phyloP scores from a whole-genome alignment of 306 rosid species.

The Sophora flavescens region DNA sequence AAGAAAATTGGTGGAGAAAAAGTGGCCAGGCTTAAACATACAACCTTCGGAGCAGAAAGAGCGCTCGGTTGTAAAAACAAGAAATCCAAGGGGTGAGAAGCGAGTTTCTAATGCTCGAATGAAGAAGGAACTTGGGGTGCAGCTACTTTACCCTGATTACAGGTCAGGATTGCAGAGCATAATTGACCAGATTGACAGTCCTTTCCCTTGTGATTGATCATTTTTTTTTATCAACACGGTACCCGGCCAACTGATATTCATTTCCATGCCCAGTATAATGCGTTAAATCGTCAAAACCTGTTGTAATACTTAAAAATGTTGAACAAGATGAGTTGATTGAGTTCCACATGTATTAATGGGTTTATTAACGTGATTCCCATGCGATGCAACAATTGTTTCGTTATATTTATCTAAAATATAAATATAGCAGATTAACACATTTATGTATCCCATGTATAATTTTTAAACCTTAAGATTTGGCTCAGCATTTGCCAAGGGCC shows the following conservation, averaged over 20 bases:
- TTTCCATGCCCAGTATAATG: not conserved
- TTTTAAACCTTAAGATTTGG: slow-evolving; percentile 1
- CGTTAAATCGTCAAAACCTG: not conserved
- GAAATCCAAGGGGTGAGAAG: slow-evolving; percentile 60
- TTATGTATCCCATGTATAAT: not conserved
- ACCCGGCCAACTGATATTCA: not conserved
- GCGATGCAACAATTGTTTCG: not conserved
- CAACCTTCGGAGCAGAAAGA: slow-evolving; percentile 30
- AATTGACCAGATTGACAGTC: slow-evolving; percentile 67
- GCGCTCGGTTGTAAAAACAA: slow-evolving; percentile 17
- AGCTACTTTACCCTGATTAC: slow-evolving; percentile 75
- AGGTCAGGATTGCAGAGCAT: slow-evolving; percentile 72
- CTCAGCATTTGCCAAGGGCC: slow-evolving; percentile 15
- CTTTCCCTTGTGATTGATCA: slow-evolving; percentile 20
- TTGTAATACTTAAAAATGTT: slow-evolving; percentile 22
- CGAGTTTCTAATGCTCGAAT: slow-evolving; percentile 72
- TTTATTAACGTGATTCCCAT: not conserved
- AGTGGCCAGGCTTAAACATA: slow-evolving; percentile 71
- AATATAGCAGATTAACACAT: not conserved
- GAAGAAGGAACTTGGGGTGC: slow-evolving; percentile 73
- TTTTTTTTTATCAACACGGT: not conserved
- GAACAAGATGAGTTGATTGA: not conserved
- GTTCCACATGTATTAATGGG: not conserved
- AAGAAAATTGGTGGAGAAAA: slow-evolving; percentile 67
- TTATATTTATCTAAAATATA: slow-evolving; percentile 2